Conservation (phyloP, 1,284 basidiomycete genomes). For the Ganoderma boninense region DNA sequence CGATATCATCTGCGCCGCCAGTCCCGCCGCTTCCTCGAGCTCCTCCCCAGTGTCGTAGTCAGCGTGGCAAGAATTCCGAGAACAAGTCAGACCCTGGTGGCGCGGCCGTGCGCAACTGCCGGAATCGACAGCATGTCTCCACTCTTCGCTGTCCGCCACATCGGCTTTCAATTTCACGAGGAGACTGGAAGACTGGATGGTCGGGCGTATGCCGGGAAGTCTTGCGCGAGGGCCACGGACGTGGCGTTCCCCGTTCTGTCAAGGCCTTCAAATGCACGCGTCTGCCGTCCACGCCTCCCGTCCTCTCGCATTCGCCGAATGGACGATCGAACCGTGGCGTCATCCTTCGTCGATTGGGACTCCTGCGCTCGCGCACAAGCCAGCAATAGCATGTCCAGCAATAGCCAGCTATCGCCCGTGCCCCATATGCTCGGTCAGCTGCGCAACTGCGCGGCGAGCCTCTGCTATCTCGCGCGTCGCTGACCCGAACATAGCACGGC, state of each 20-base stretch:
- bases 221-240: not conserved
- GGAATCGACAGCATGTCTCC: not conserved
- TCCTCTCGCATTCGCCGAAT: not conserved
- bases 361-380: not conserved
- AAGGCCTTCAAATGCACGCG: not conserved
- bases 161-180: not conserved
- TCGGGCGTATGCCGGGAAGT: slow-evolving; percentile 1
- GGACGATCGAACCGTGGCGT: slow-evolving; percentile 2
- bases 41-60: not conserved
- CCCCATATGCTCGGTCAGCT: slow-evolving; percentile 19
- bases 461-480: slow-evolving; percentile 5
- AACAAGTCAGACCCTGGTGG: not conserved
- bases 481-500: slow-evolving; percentile 27
- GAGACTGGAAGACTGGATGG: not conserved
- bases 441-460: slow-evolving; percentile 11
- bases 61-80: not conserved
- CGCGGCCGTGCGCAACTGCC: not conserved
- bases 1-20: not conserved
- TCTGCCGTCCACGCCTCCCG: not conserved
- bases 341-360: not conserved
- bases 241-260: not conserved
- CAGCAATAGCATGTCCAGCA: not conserved
- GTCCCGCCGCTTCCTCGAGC: not conserved
- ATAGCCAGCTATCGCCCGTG: not conserved
- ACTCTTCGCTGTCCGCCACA: not conserved